Percentiles rank a stretch among this genome's conserved stretches.
Conservation (phyloP, 2,329 filamentous ascomycete genomes). For the Microdochium paspali region DNA sequence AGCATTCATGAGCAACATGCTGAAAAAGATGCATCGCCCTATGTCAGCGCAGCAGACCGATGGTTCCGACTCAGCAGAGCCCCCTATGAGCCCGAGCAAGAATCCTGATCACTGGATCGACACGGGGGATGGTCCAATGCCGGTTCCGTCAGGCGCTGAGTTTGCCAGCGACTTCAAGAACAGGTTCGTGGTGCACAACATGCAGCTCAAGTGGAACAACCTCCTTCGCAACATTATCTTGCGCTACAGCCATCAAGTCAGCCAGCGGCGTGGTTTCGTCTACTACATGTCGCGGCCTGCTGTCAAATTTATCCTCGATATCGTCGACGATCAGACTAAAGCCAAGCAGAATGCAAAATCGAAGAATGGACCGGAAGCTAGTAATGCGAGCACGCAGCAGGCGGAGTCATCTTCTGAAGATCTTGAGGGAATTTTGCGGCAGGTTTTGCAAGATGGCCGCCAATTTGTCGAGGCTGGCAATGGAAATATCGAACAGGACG, state of each 20-base stretch:
- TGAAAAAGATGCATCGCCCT: slow-evolving; percentile 33
- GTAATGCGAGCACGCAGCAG: slow-evolving; percentile 17
- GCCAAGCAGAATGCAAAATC: slow-evolving; percentile 38
- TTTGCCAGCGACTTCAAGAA: slow-evolving; percentile 96
- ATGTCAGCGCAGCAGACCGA: neutral
- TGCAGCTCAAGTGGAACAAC: slow-evolving; percentile 98
- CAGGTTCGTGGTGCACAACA: slow-evolving; percentile 94
- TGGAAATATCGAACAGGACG: slow-evolving; percentile 19
- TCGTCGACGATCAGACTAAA: slow-evolving; percentile 87
- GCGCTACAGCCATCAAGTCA: slow-evolving; percentile 94
- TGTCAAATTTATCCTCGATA: slow-evolving; percentile 96
- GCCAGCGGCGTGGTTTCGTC: slow-evolving; percentile 88
- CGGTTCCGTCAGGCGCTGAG: slow-evolving; percentile 64
- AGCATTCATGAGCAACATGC: slow-evolving; percentile 48
- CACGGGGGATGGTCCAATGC: slow-evolving; percentile 50
- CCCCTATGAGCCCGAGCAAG: slow-evolving; percentile 12
- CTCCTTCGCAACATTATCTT: slow-evolving; percentile 90
- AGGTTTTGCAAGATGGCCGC: slow-evolving; percentile 75
- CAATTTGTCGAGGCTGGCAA: slow-evolving; percentile 60
- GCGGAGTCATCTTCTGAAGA: slow-evolving; percentile 37
- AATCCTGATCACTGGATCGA: slow-evolving; percentile 31
- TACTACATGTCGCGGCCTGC: slow-evolving; percentile 95
- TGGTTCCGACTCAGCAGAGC: slow-evolving; percentile 9
- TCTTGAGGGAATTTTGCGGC: slow-evolving; percentile 76
- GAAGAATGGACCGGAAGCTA: slow-evolving; percentile 13